A percentile compares a stretch with the other conserved stretches of the same genome.
Conservation (phyloP, 2,329 filamentous ascomycete species). For the Fusarium abutilonis region DNA sequence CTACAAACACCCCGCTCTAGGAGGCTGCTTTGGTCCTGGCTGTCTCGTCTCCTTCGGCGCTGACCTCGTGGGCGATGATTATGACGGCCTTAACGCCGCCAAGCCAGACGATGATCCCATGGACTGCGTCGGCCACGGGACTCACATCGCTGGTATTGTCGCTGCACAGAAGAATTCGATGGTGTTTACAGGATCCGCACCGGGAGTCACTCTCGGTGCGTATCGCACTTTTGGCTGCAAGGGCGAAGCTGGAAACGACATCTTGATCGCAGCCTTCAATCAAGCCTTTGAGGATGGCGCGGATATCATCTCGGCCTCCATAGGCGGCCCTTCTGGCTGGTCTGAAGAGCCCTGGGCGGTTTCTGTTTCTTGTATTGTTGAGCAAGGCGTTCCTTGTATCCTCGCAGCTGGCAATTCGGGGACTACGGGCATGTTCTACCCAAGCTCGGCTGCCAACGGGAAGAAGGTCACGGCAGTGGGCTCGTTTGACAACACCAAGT, state of each 20-base stretch:
- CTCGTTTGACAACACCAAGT: not conserved
- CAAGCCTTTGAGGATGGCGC: slow-evolving; percentile 65
- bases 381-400: not conserved
- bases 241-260: slow-evolving; percentile 53
- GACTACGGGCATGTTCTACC: not conserved
- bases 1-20: slow-evolving; percentile 68
- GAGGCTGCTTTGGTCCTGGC: slow-evolving; percentile 67
- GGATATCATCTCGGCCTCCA: slow-evolving; percentile 63
- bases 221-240: slow-evolving; percentile 50
- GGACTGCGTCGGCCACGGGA: slow-evolving; percentile 63
- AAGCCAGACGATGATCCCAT: slow-evolving; percentile 60
- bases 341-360: slow-evolving; percentile 1
- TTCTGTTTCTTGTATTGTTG: not conserved
- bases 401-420: slow-evolving; percentile 4
- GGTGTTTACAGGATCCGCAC: slow-evolving; percentile 63
- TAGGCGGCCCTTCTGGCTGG: slow-evolving; percentile 46
- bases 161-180: slow-evolving; percentile 62
- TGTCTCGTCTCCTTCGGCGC: slow-evolving; percentile 65
- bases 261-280: slow-evolving; percentile 65
- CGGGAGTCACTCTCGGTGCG: slow-evolving; percentile 62
- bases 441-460: not conserved
- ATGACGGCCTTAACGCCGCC: not conserved
- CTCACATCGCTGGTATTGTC: slow-evolving; percentile 67
- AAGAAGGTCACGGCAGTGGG: not conserved
- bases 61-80: slow-evolving; percentile 63